Conservation (phyloP, 306 rosid genomes). For the Glycine latifolia region DNA sequence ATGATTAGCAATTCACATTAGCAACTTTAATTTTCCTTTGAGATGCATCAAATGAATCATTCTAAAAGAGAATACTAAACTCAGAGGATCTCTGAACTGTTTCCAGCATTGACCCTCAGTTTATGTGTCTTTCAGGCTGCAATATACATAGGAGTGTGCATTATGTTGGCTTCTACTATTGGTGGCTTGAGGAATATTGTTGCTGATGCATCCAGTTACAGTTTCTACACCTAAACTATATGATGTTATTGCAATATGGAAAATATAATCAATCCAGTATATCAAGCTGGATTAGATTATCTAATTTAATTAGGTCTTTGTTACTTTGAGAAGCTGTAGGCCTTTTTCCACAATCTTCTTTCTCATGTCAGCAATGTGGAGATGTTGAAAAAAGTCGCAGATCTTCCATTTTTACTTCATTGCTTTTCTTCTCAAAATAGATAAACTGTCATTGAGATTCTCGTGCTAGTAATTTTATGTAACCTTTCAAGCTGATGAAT, state of each 20-base stretch:
- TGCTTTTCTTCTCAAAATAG: background rate
- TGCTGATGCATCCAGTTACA: constrained; percentile 79
- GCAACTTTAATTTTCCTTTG: constrained; percentile 21
- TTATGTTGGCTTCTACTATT: constrained; percentile 88
- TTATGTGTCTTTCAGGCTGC: constrained; percentile 54
- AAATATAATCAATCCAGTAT: background rate
- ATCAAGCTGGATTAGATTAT: background rate
- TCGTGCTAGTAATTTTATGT: background rate
- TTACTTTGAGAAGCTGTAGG: background rate
- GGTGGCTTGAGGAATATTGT: constrained; percentile 89
- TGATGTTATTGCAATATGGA: background rate
- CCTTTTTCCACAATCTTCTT: background rate
- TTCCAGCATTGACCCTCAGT: constrained; percentile 13
- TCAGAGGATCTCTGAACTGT: background rate
- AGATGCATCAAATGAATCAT: background rate
- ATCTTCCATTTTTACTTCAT: background rate
- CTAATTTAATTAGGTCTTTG: background rate
- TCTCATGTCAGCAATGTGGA: background rate
- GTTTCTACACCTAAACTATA: constrained; percentile 65
- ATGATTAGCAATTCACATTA: constrained; percentile 3
- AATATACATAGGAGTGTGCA: constrained; percentile 80
- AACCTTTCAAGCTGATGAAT: no score
- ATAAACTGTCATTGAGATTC: background rate
- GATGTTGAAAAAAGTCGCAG: background rate
- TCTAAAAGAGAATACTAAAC: background rate